These are phyloP conservation scores for Geotrichum citri-aurantii DNA, from an alignment of 1,139 yeast genomes.

Conservation along the genomic window DNA sequence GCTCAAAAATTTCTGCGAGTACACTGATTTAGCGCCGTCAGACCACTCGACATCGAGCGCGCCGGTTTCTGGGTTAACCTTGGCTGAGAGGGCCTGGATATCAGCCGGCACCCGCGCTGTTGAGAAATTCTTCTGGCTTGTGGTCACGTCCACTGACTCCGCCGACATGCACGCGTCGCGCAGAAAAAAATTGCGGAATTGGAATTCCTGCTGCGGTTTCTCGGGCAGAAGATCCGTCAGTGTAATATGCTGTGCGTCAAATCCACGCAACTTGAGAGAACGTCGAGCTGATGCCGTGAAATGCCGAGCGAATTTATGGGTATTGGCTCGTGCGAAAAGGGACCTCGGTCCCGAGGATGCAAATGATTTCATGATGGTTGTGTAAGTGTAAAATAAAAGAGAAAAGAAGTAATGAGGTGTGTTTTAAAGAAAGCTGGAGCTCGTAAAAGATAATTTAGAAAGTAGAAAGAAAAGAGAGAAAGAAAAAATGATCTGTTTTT, in stretches of 20 bases:
- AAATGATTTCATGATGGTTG: background rate
- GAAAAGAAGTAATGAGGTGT: background rate
- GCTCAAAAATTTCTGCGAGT: conserved; percentile 45
- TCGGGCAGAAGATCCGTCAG: conserved; percentile 4
- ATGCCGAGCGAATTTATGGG: background rate
- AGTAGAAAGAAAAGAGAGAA: background rate
- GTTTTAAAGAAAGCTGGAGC: background rate
- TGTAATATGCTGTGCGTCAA: conserved; percentile 5
- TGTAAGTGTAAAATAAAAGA: background rate
- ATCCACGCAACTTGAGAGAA: background rate
- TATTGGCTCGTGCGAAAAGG: background rate
- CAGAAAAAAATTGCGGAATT: conserved; percentile 52
- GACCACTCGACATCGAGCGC: conserved; percentile 50
- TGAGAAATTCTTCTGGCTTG: conserved; percentile 62
- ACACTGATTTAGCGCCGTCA: conserved; percentile 47
- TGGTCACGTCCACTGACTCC: conserved; percentile 48
- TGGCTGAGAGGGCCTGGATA: conserved; percentile 32
- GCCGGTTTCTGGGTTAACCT: conserved; percentile 29
- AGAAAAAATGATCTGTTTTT: background rate
- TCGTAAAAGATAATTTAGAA: no score
- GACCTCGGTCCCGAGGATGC: background rate
- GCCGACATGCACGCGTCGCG: conserved; percentile 57
- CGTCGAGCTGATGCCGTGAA: background rate
- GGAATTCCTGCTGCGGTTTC: conserved; percentile 28
- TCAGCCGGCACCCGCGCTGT: conserved; percentile 45